A percentile compares a stretch with the other conserved stretches of the same genome.
Conservation (phyloP, 805 yeast species). For the Schwanniomyces occidentalis region DNA sequence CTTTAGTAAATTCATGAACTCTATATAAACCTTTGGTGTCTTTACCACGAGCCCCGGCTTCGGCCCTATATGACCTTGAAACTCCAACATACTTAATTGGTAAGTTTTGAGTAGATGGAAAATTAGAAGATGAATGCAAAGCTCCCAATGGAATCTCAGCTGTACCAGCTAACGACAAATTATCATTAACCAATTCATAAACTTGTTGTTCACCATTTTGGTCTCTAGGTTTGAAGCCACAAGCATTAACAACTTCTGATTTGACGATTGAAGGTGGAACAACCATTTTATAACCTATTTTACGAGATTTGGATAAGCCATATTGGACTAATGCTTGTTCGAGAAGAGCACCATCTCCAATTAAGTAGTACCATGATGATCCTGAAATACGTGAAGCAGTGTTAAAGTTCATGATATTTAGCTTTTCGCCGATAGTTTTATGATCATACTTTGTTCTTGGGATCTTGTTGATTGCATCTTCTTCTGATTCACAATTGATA, state of each 20-base stretch:
- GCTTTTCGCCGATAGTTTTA: slow-evolving; percentile 63
- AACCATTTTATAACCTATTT: slow-evolving; percentile 65
- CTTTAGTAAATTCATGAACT: slow-evolving; percentile 95
- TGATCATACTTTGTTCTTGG: slow-evolving; percentile 51
- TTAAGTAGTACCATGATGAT: slow-evolving; percentile 81
- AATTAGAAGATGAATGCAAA: slow-evolving; percentile 53
- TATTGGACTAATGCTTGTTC: slow-evolving; percentile 90
- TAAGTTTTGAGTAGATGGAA: slow-evolving; percentile 36
- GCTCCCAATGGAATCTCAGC: slow-evolving; percentile 96
- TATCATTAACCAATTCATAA: slow-evolving; percentile 57
- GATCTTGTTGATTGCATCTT: slow-evolving; percentile 13
- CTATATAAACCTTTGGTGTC: slow-evolving; percentile 91
- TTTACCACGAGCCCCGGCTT: slow-evolving; percentile 94
- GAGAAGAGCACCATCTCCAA: slow-evolving; percentile 81
- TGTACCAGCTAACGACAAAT: slow-evolving; percentile 81
- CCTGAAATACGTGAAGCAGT: slow-evolving; percentile 79
- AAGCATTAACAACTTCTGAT: slow-evolving; percentile 74
- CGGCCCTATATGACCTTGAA: slow-evolving; percentile 88
- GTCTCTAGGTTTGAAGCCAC: slow-evolving; percentile 95
- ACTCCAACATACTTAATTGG: slow-evolving; percentile 74
- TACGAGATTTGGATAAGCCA: slow-evolving; percentile 65
- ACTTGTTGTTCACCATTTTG: slow-evolving; percentile 83
- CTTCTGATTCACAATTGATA: slow-evolving; percentile 48
- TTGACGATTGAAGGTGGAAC: slow-evolving; percentile 87
- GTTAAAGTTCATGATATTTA: slow-evolving; percentile 67